phyloP scores from a whole-genome alignment of 495 filamentous ascomycete genomes.

The Copromyces sp. region DNA sequence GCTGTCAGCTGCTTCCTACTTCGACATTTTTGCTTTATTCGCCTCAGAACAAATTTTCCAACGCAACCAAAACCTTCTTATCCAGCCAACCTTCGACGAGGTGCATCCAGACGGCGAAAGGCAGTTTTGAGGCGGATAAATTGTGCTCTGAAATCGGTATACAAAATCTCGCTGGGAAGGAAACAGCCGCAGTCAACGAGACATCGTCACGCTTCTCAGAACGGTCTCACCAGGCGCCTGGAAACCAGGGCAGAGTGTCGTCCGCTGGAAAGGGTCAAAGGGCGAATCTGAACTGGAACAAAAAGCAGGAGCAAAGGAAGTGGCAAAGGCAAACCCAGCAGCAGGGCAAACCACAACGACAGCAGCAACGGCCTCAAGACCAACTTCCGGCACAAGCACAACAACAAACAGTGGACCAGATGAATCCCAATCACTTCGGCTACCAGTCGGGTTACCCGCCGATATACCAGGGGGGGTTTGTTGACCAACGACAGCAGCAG shows the following conservation, averaged over 20 bases:
- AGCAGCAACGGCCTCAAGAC: background rate
- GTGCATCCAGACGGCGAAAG: background rate
- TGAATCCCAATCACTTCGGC: background rate
- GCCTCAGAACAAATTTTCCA: background rate
- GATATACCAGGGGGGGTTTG: background rate
- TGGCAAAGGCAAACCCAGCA: background rate
- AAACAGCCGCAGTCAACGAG: background rate
- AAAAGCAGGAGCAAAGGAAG: background rate
- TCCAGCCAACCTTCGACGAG: background rate
- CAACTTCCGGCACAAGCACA: background rate
- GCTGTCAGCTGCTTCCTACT: background rate
- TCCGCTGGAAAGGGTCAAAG: background rate
- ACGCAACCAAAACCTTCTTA: background rate
- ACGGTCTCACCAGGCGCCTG: background rate
- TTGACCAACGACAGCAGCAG: background rate
- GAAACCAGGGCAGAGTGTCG: background rate
- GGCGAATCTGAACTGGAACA: background rate
- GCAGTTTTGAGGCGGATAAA: background rate
- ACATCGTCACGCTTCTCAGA: background rate
- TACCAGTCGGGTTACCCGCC: background rate
- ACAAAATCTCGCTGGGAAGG: background rate
- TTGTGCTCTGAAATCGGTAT: background rate
- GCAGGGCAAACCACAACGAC: background rate
- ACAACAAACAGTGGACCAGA: background rate
- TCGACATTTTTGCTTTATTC: background rate